These are phyloP conservation scores for Backusella macrospora DNA, from an alignment of 192 early-diverging fungal genomes.

Conservation along the genomic window DNA sequence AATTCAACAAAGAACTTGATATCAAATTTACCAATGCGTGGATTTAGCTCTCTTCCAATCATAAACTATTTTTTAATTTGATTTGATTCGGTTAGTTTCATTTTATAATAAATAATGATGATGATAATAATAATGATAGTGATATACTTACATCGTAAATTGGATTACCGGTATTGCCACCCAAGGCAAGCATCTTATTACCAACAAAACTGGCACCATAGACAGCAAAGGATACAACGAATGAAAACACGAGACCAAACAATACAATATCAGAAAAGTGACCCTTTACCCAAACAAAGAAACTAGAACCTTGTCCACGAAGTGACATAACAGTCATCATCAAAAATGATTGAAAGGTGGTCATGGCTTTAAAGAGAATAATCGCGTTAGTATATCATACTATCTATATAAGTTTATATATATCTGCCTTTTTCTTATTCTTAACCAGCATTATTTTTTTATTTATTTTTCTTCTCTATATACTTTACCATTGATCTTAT, in stretches of 20 bases:
- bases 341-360: conserved; percentile 54
- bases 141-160: conserved; percentile 75
- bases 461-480: neutral
- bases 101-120: neutral
- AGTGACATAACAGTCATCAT: conserved; percentile 51
- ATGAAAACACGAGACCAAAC: conserved; percentile 67
- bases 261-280: conserved; percentile 74
- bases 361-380: conserved; percentile 17
- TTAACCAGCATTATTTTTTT: no score
- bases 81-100: neutral
- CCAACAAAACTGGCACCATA: conserved; percentile 76
- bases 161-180: conserved; percentile 86
- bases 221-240: conserved; percentile 65
- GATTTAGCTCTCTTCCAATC: conserved; percentile 96
- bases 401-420: neutral
- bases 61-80: conserved; percentile 73
- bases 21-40: conserved; percentile 80
- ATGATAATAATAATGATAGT: conserved; percentile 1
- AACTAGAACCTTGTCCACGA: conserved; percentile 54
- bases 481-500: conserved; percentile 78
- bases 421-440: neutral
- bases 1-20: conserved; percentile 94
- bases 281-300: conserved; percentile 81
- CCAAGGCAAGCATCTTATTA: conserved; percentile 68
- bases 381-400: neutral